These are phyloP conservation scores for Phialophora chinensis DNA, from an alignment of 2,329 filamentous ascomycete genomes.

Conservation along the genomic window DNA sequence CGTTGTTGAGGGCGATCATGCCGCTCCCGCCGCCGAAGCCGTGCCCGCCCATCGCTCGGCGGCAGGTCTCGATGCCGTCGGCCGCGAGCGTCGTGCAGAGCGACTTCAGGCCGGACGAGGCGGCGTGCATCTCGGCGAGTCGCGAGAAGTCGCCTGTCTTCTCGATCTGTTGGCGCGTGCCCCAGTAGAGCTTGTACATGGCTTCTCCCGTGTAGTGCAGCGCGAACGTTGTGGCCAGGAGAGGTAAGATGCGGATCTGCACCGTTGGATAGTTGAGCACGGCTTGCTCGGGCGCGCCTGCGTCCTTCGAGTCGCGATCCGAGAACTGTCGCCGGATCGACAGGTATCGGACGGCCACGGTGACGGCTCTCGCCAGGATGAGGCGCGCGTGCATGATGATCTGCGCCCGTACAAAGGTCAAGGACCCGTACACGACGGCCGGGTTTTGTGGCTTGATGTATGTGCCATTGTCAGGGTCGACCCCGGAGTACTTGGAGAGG, in stretches of 20 bases:
- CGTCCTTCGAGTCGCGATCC: conserved; percentile 53
- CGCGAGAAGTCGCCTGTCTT: conserved; percentile 55
- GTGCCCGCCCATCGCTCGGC: conserved; percentile 60
- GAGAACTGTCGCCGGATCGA: conserved; percentile 57
- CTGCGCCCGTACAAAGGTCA: conserved; percentile 54
- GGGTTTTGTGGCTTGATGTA: conserved; percentile 56
- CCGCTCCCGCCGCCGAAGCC: conserved; percentile 61
- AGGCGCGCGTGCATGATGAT: conserved; percentile 56
- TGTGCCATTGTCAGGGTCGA: conserved; percentile 54
- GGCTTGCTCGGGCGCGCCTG: conserved; percentile 49
- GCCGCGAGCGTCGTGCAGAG: conserved; percentile 60
- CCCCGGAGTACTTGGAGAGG: conserved; percentile 56
- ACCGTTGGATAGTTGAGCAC: conserved; percentile 63
- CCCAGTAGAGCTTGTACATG: conserved; percentile 58
- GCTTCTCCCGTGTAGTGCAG: conserved; percentile 53
- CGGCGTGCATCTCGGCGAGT: conserved; percentile 59
- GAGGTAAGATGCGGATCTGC: conserved; percentile 59
- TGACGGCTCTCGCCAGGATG: conserved; percentile 60
- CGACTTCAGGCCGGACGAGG: conserved; percentile 61
- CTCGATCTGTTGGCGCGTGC: conserved; percentile 55
- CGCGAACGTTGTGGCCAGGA: conserved; percentile 60
- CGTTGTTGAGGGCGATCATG: conserved; percentile 58
- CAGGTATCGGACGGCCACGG: conserved; percentile 59
- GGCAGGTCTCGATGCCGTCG: conserved; percentile 61
- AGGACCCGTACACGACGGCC: conserved; percentile 57